A percentile compares a stretch with the other conserved stretches of the same genome.
These are phyloP conservation scores for Sechiopsis laciniata DNA, from an alignment of 306 rosid genomes.

Conservation along the genomic window DNA sequence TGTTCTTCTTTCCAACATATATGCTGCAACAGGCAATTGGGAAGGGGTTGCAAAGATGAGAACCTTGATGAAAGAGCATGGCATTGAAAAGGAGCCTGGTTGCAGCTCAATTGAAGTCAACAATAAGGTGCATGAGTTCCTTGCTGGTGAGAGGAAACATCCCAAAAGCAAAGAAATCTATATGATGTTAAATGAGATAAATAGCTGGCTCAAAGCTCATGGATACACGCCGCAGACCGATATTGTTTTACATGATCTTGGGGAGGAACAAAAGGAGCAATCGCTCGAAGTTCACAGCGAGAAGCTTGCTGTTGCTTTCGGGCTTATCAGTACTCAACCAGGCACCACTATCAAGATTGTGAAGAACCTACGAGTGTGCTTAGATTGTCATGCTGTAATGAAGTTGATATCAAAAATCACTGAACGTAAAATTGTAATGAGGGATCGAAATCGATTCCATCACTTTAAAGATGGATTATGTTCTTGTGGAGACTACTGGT, in stretches of 20 bases:
- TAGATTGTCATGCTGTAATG: constrained; percentile 72
- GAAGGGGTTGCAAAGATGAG: constrained; percentile 66
- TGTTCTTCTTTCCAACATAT: constrained; percentile 68
- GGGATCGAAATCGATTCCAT: constrained; percentile 76
- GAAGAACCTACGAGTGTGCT: constrained; percentile 67
- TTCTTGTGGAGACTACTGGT: constrained; percentile 78
- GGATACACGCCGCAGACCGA: constrained; percentile 59
- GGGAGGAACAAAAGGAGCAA: constrained; percentile 54
- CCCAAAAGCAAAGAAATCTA: constrained; percentile 57
- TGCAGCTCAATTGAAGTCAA: constrained; percentile 70
- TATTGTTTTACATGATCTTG: constrained; percentile 60
- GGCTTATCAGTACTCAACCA: constrained; percentile 59
- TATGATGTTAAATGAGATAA: constrained; percentile 56
- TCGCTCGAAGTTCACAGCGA: constrained; percentile 76
- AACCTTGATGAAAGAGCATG: constrained; percentile 56
- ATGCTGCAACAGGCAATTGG: constrained; percentile 67
- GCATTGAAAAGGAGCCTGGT: constrained; percentile 79
- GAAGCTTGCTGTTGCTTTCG: constrained; percentile 78
- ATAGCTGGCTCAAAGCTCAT: constrained; percentile 47
- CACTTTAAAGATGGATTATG: constrained; percentile 66
- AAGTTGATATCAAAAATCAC: constrained; percentile 63
- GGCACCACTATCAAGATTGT: constrained; percentile 62
- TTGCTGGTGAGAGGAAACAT: constrained; percentile 68
- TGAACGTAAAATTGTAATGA: constrained; percentile 53
- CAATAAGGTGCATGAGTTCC: constrained; percentile 61